These are phyloP conservation scores for Epichloe brachyelytri DNA, from an alignment of 2,329 filamentous ascomycete genomes.

Conservation along the genomic window DNA sequence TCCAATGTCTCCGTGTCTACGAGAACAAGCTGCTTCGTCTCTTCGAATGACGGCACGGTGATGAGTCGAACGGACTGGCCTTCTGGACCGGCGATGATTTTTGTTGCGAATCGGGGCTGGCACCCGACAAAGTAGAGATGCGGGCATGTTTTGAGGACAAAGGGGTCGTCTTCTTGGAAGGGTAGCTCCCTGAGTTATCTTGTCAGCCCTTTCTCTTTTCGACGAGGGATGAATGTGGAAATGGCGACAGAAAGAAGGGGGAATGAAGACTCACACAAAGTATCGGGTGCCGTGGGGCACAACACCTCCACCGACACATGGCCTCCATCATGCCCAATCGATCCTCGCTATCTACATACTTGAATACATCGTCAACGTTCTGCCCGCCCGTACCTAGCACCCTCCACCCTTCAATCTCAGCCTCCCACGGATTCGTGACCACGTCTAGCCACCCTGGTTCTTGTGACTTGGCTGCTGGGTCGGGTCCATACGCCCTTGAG, in stretches of 20 bases:
- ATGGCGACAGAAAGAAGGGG: not conserved
- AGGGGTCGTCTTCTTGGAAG: slow-evolving; percentile 86
- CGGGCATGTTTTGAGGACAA: slow-evolving; percentile 73
- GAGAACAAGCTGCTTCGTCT: slow-evolving; percentile 67
- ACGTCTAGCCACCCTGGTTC: slow-evolving; percentile 68
- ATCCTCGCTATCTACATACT: slow-evolving; percentile 71
- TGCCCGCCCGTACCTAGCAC: slow-evolving; percentile 81
- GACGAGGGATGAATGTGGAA: not conserved
- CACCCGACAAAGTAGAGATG: slow-evolving; percentile 87
- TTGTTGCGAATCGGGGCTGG: slow-evolving; percentile 66
- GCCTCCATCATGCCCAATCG: slow-evolving; percentile 84
- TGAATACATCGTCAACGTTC: slow-evolving; percentile 85
- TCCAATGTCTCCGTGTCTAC: slow-evolving; percentile 79
- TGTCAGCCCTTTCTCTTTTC: not conserved
- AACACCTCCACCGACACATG: slow-evolving; percentile 83
- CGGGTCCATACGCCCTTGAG: slow-evolving; percentile 52
- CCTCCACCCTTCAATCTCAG: slow-evolving; percentile 79
- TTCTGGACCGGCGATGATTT: slow-evolving; percentile 50
- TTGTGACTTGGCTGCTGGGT: slow-evolving; percentile 19
- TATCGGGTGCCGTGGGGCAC: slow-evolving; percentile 89
- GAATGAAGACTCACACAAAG: slow-evolving; percentile 55
- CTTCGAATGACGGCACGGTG: slow-evolving; percentile 69
- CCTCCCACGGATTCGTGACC: slow-evolving; percentile 89
- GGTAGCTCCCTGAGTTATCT: slow-evolving; percentile 62
- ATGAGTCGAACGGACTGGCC: slow-evolving; percentile 65